Conservation (phyloP, 2,329 filamentous ascomycete genomes). For the Penicillium oxalicum region DNA sequence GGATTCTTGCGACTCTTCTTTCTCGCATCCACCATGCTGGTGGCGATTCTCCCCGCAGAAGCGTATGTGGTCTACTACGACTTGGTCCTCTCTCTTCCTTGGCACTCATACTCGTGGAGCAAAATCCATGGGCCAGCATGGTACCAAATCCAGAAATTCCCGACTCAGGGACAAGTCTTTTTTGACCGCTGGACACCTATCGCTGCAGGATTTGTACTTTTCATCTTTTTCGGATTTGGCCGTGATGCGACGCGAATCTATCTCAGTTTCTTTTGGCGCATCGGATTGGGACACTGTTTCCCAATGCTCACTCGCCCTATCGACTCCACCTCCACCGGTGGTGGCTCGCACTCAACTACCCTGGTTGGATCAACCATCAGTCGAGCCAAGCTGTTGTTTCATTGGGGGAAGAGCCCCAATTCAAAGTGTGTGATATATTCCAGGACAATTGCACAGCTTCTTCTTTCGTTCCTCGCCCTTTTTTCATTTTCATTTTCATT, state of each 20-base stretch:
- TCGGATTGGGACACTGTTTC: slow-evolving; percentile 38
- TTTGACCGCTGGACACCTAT: slow-evolving; percentile 57
- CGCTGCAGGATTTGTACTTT: slow-evolving; percentile 49
- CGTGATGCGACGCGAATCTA: slow-evolving; percentile 55
- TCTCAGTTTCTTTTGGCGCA: slow-evolving; percentile 36
- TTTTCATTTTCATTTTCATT: too few species aligned
- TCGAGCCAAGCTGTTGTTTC: slow-evolving; percentile 24
- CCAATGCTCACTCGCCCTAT: slow-evolving; percentile 18
- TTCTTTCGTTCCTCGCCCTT: not conserved
- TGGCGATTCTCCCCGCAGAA: slow-evolving; percentile 50
- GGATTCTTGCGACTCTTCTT: slow-evolving; percentile 53
- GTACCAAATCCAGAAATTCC: slow-evolving; percentile 45
- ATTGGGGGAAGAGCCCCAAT: slow-evolving; percentile 13
- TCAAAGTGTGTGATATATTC: slow-evolving; percentile 13
- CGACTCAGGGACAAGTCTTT: slow-evolving; percentile 40
- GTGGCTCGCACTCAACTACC: slow-evolving; percentile 11
- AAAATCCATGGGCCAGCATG: slow-evolving; percentile 48
- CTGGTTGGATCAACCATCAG: slow-evolving; percentile 23
- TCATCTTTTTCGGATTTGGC: slow-evolving; percentile 61
- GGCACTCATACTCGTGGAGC: slow-evolving; percentile 49
- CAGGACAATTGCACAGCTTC: too few species aligned
- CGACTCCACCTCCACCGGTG: slow-evolving; percentile 8
- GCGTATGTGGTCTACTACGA: slow-evolving; percentile 47
- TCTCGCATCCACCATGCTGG: slow-evolving; percentile 50
- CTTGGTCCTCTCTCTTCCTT: slow-evolving; percentile 28